Conservation (phyloP, 164 flowering plant species). For the Annona cherimola region DNA sequence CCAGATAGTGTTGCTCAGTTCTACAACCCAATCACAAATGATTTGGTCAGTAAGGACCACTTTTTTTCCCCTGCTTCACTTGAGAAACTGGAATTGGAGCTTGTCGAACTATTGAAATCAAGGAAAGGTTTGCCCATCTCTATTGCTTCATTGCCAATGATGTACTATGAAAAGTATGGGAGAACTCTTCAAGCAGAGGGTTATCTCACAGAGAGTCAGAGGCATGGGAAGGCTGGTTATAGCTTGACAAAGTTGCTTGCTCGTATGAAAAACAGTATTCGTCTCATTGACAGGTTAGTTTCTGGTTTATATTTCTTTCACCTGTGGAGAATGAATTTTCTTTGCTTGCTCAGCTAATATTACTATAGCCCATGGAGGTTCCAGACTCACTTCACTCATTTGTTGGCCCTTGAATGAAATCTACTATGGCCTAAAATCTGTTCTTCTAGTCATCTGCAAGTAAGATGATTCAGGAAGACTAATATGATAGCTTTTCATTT, state of each 20-base stretch:
- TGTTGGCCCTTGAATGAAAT: neutral
- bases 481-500: neutral
- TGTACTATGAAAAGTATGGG: constrained; percentile 76
- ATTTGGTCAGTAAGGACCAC: constrained; percentile 40
- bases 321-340: neutral
- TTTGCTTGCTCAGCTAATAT: neutral
- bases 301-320: neutral
- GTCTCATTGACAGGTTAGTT: constrained; percentile 70
- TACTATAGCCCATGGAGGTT: neutral
- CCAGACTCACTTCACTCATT: neutral
- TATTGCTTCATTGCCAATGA: constrained; percentile 76
- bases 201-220: constrained; percentile 88
- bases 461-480: neutral
- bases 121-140: constrained; percentile 73
- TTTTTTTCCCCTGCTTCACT: constrained; percentile 58
- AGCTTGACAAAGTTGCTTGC: constrained; percentile 88
- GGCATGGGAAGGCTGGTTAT: constrained; percentile 88
- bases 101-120: constrained; percentile 59
- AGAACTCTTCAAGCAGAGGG: constrained; percentile 79
- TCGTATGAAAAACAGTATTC: constrained; percentile 58
- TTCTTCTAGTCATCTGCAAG: neutral
- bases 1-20: constrained; percentile 40
- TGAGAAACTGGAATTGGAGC: constrained; percentile 69
- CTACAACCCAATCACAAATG: constrained; percentile 24
- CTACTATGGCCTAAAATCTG: neutral